Conservation (phyloP, 805 yeast genomes). For the Suhomyces sp. region DNA sequence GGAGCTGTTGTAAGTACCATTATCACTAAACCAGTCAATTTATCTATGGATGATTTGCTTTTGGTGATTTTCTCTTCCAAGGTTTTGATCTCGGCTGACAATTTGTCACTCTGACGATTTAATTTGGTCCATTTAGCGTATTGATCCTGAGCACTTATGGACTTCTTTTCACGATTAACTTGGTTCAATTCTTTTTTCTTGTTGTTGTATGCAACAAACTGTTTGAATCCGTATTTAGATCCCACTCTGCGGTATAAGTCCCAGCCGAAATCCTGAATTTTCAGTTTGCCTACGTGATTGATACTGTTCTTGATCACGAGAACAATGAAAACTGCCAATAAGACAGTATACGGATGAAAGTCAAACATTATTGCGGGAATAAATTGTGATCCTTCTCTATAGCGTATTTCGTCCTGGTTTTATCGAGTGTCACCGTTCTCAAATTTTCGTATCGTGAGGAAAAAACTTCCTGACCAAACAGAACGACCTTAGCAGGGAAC, state of each 20-base stretch:
- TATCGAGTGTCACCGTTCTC: not conserved
- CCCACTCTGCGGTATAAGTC: slow-evolving; percentile 29
- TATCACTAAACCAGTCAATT: slow-evolving; percentile 29
- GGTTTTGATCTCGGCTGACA: slow-evolving; percentile 49
- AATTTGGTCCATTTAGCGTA: slow-evolving; percentile 95
- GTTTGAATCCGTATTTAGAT: slow-evolving; percentile 30
- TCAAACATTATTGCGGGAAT: slow-evolving; percentile 20
- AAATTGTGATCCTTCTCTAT: too few species aligned
- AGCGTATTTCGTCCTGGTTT: not conserved
- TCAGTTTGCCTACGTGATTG: slow-evolving; percentile 31
- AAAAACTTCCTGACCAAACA: slow-evolving; percentile 1
- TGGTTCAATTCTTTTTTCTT: slow-evolving; percentile 44
- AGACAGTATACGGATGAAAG: slow-evolving; percentile 31
- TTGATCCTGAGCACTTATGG: slow-evolving; percentile 84
- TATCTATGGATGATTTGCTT: slow-evolving; percentile 33
- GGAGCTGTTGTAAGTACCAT: slow-evolving; percentile 45
- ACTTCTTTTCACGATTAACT: slow-evolving; percentile 50
- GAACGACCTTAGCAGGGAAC: not conserved
- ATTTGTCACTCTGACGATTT: slow-evolving; percentile 64
- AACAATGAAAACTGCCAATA: slow-evolving; percentile 31
- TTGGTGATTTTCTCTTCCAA: slow-evolving; percentile 38
- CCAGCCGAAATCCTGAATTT: slow-evolving; percentile 39
- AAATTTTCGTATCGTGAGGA: slow-evolving; percentile 1
- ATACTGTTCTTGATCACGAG: slow-evolving; percentile 37
- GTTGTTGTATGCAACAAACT: slow-evolving; percentile 18